phyloP scores from a whole-genome alignment of 2,329 filamentous ascomycete genomes.

The Periglandula ipomoeae region DNA sequence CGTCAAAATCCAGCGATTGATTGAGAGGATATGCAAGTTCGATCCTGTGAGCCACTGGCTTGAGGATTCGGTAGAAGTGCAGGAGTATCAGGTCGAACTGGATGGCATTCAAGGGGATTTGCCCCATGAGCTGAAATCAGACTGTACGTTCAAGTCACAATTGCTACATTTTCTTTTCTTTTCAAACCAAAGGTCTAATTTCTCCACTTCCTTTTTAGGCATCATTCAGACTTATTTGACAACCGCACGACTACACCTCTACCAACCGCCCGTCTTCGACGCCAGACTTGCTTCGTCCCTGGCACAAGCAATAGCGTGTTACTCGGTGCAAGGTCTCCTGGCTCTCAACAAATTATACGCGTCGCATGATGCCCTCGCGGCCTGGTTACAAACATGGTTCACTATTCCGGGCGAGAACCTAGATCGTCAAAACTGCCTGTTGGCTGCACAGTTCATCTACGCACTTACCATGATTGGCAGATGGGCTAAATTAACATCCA shows the following conservation, averaged over 20 bases:
- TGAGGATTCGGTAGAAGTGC: background rate
- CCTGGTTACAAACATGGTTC: background rate
- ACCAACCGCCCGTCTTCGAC: background rate
- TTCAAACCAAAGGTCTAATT: background rate
- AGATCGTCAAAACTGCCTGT: background rate
- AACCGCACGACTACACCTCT: background rate
- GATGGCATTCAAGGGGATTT: background rate
- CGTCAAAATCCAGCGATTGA: background rate
- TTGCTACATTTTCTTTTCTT: background rate
- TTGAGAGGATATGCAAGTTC: too few species aligned
- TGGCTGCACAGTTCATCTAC: background rate
- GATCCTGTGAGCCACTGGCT: background rate
- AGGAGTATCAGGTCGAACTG: background rate
- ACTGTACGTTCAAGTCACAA: background rate
- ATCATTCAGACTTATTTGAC: background rate
- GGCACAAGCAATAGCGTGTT: background rate
- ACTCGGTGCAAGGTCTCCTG: background rate
- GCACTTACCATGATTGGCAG: background rate
- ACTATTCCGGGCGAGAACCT: background rate
- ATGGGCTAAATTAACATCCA: background rate
- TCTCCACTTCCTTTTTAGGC: too few species aligned
- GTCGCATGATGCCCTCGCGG: background rate
- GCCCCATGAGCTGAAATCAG: background rate
- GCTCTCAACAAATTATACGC: background rate
- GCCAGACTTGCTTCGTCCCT: background rate